A percentile compares a stretch with the other conserved stretches of the same genome.
These are phyloP conservation scores for Neofusicoccum cordaticola DNA, from an alignment of 2,329 filamentous ascomycete species.

Conservation along the genomic window DNA sequence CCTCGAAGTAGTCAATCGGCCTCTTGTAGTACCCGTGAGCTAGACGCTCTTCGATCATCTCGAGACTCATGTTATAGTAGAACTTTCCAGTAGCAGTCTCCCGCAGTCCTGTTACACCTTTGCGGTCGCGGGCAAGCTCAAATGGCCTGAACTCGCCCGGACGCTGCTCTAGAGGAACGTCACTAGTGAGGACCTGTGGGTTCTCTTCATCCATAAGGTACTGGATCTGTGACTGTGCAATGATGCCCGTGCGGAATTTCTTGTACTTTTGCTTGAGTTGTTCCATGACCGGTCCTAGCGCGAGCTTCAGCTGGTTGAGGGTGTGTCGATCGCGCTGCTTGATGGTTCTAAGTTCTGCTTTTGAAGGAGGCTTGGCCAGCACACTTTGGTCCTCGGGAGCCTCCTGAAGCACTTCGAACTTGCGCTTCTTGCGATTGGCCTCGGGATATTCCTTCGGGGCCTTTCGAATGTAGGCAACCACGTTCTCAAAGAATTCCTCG, in stretches of 20 bases:
- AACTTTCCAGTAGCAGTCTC: slow-evolving; percentile 78
- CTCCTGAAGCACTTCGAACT: slow-evolving; percentile 68
- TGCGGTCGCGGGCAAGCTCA: slow-evolving; percentile 74
- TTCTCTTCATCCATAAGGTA: slow-evolving; percentile 85
- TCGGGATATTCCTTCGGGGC: slow-evolving; percentile 84
- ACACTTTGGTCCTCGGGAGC: slow-evolving; percentile 65
- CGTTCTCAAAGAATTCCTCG: slow-evolving; percentile 73
- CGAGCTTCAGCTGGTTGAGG: slow-evolving; percentile 82
- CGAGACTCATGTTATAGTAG: slow-evolving; percentile 92
- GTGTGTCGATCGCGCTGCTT: slow-evolving; percentile 79
- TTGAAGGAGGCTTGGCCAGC: slow-evolving; percentile 59
- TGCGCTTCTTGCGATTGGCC: slow-evolving; percentile 78
- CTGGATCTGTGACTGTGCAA: slow-evolving; percentile 69
- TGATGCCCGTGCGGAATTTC: slow-evolving; percentile 72
- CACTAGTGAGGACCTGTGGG: slow-evolving; percentile 61
- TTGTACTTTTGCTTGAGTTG: slow-evolving; percentile 88
- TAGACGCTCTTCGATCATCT: slow-evolving; percentile 90
- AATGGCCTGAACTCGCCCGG: slow-evolving; percentile 62
- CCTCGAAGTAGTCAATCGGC: slow-evolving; percentile 82
- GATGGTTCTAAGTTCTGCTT: slow-evolving; percentile 76
- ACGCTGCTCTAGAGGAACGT: slow-evolving; percentile 57
- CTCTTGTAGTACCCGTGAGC: slow-evolving; percentile 96
- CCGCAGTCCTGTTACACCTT: slow-evolving; percentile 72
- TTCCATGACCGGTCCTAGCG: slow-evolving; percentile 94
- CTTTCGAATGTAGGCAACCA: slow-evolving; percentile 74